These are phyloP conservation scores for Spirogloea muscicola DNA, from an alignment of 139 green algal species.

Conservation along the genomic window DNA sequence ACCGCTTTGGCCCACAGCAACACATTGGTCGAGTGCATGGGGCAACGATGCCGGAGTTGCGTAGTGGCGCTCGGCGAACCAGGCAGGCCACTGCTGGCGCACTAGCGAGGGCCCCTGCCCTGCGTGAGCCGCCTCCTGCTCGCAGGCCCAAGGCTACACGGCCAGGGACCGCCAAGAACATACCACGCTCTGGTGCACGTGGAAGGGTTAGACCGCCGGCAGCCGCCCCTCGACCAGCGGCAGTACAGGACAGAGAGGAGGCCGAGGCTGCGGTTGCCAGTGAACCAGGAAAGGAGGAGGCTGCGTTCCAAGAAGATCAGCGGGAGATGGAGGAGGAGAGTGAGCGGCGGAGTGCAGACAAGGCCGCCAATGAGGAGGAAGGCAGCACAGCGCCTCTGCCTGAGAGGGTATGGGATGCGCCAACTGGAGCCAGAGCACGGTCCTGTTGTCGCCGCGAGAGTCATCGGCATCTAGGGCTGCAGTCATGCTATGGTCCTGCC, in stretches of 20 bases:
- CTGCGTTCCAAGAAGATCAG: background rate
- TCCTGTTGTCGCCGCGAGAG: no score
- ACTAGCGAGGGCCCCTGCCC: constrained; percentile 10
- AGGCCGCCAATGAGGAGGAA: constrained; percentile 50
- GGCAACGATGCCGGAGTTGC: constrained; percentile 46
- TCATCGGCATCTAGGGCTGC: constrained; percentile 13
- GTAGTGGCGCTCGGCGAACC: constrained; percentile 16
- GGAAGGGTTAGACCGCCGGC: background rate
- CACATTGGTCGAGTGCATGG: no score
- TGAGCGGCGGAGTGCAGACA: constrained; percentile 44
- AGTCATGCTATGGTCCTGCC: background rate
- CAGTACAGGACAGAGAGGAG: background rate
- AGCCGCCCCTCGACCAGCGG: background rate
- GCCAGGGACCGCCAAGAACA: constrained; percentile 2
- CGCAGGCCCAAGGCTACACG: background rate
- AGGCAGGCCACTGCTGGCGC: constrained; percentile 12
- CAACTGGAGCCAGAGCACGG: no score
- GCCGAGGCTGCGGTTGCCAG: background rate
- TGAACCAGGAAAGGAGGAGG: constrained; percentile 10
- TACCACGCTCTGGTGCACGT: background rate
- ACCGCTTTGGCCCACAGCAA: no score
- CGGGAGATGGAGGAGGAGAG: constrained; percentile 47
- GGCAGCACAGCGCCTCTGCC: constrained; percentile 51
- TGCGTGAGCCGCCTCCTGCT: background rate
- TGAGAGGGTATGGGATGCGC: constrained; percentile 44